Percentiles rank a stretch among this genome's conserved stretches.
phyloP scores from a whole-genome alignment of 2,329 filamentous ascomycete genomes.

The Colletotrichum lini region DNA sequence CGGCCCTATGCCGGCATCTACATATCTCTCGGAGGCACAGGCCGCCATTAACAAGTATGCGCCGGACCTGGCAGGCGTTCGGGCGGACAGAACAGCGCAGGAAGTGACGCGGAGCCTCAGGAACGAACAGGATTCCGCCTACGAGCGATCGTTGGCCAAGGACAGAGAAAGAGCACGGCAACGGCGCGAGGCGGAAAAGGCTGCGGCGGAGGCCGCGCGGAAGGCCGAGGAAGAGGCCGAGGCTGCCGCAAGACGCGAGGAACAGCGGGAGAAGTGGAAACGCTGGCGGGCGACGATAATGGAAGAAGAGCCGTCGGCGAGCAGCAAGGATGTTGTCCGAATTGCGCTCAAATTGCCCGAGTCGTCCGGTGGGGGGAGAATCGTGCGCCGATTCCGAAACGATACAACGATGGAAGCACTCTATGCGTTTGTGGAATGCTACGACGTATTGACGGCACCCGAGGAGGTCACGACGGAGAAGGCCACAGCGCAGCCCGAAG shows the following conservation, averaged over 20 bases:
- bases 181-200: constrained; percentile 81
- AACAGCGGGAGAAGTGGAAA: constrained; percentile 77
- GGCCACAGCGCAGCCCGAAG: constrained; percentile 66
- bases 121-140: constrained; percentile 92
- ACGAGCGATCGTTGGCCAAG: constrained; percentile 89
- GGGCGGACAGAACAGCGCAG: constrained; percentile 84
- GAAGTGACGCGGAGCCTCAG: constrained; percentile 85
- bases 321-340: constrained; percentile 79
- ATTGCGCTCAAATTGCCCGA: constrained; percentile 76
- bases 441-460: constrained; percentile 71
- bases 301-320: constrained; percentile 75
- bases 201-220: constrained; percentile 77
- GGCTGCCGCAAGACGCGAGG: constrained; percentile 66
- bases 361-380: constrained; percentile 74
- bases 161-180: constrained; percentile 88
- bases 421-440: constrained; percentile 97
- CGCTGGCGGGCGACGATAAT: constrained; percentile 82
- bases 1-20: constrained; percentile 77
- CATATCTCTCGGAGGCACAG: constrained; percentile 83
- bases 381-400: constrained; percentile 81
- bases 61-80: constrained; percentile 80
- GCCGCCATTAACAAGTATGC: constrained; percentile 81
- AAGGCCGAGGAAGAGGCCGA: constrained; percentile 72
- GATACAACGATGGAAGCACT: constrained; percentile 86
- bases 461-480: constrained; percentile 48